phyloP scores from a whole-genome alignment of 2,329 filamentous ascomycete genomes.

The Dryadomyces sulphureus region DNA sequence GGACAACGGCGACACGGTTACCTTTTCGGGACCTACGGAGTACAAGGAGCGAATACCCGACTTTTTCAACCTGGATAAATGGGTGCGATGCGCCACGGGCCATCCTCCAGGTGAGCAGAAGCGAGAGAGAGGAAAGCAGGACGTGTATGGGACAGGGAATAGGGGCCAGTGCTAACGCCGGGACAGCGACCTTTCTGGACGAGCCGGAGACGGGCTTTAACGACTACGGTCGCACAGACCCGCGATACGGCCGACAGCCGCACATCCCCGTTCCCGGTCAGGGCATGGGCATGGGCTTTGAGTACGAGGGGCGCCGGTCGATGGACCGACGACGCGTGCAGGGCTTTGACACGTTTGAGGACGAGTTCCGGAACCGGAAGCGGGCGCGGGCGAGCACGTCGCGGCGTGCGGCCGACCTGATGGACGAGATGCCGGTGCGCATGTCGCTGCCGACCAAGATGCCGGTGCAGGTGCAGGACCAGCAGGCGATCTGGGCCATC shows the following conservation, averaged over 20 bases:
- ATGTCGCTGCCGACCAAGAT: constrained; percentile 21
- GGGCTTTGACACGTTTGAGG: constrained; percentile 13
- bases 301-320: constrained; percentile 14
- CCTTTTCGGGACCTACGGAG: constrained; percentile 28
- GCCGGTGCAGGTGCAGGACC: constrained; percentile 37
- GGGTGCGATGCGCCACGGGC: constrained; percentile 19
- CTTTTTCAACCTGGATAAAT: constrained; percentile 32
- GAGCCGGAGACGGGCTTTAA: neutral
- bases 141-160: too few relatives aligned
- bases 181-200: neutral
- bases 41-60: constrained; percentile 23
- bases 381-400: constrained; percentile 16
- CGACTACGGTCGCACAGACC: neutral
- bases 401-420: constrained; percentile 22
- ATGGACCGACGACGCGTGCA: constrained; percentile 13
- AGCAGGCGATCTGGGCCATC: constrained; percentile 39
- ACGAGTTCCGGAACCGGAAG: constrained; percentile 22
- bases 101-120: too few relatives aligned
- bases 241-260: neutral
- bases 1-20: constrained; percentile 30
- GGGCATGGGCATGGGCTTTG: neutral
- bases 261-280: neutral
- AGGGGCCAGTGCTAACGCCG: too few relatives aligned
- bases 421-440: constrained; percentile 24
- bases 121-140: too few relatives aligned